Conservation (phyloP, 1,284 basidiomycete genomes). For the Malassezia equina region DNA sequence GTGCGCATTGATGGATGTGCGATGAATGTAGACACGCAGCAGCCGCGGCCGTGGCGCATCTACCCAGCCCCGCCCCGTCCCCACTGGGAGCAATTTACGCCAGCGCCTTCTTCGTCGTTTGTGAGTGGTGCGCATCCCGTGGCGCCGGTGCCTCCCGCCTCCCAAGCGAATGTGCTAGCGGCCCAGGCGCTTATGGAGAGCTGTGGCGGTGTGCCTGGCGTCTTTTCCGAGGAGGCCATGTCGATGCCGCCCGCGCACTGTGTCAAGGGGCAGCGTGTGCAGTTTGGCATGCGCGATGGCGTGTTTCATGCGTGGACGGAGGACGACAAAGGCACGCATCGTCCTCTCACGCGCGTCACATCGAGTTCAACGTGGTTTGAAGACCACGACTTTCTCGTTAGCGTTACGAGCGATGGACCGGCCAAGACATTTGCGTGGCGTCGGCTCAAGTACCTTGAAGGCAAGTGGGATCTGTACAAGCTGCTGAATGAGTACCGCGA, state of each 20-base stretch:
- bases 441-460: constrained; percentile 80
- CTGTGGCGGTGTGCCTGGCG: constrained; percentile 42
- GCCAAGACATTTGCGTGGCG: constrained; percentile 92
- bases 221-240: constrained; percentile 30
- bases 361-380: constrained; percentile 86
- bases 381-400: constrained; percentile 70
- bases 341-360: constrained; percentile 67
- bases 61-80: constrained; percentile 46
- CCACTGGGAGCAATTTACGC: constrained; percentile 46
- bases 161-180: constrained; percentile 40
- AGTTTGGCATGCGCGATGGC: constrained; percentile 38
- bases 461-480: constrained; percentile 89
- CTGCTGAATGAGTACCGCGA: constrained; percentile 91
- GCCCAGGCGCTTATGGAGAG: constrained; percentile 42
- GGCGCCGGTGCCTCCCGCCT: constrained; percentile 37
- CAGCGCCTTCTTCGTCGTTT: constrained; percentile 42
- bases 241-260: constrained; percentile 27
- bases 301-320: constrained; percentile 39
- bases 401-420: constrained; percentile 73
- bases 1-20: constrained; percentile 43
- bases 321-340: background rate
- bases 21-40: constrained; percentile 16
- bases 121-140: constrained; percentile 37
- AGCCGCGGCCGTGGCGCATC: constrained; percentile 43
- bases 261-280: constrained; percentile 19